A percentile compares a stretch with the other conserved stretches of the same genome.
These are phyloP conservation scores for Pharnaceum exiguum DNA, from an alignment of 148 eudicot species.

Conservation along the genomic window DNA sequence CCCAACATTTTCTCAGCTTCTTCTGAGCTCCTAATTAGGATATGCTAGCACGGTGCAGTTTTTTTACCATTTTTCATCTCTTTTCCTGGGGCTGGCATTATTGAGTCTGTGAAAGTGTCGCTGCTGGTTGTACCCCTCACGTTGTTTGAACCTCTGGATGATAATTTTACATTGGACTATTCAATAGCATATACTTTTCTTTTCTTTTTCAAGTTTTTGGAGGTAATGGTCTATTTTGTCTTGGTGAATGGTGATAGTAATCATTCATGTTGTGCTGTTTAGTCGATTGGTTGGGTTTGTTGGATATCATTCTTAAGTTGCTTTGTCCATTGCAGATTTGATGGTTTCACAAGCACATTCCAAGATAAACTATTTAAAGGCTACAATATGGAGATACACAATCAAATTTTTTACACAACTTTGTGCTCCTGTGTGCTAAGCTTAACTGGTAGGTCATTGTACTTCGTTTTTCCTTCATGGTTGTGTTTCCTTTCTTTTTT, in stretches of 20 bases:
- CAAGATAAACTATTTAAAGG: slow-evolving; percentile 95
- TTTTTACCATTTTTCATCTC: too few species aligned
- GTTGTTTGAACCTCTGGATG: too few species aligned
- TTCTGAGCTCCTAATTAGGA: too few species aligned
- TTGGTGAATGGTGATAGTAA: not conserved
- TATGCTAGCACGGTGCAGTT: too few species aligned
- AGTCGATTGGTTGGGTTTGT: not conserved
- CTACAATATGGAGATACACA: slow-evolving; percentile 96
- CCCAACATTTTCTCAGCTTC: too few species aligned
- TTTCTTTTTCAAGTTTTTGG: too few species aligned
- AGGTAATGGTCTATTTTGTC: too few species aligned
- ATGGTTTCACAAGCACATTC: slow-evolving; percentile 97
- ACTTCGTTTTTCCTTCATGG: slow-evolving; percentile 1
- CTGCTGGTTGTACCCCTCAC: too few species aligned
- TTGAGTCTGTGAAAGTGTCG: too few species aligned
- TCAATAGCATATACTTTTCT: too few species aligned
- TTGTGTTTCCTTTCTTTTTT: not conserved
- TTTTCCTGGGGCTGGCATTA: too few species aligned
- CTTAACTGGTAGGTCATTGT: slow-evolving; percentile 52
- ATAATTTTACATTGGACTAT: too few species aligned
- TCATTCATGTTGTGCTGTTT: not conserved
- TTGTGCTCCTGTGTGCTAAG: slow-evolving; percentile 90
- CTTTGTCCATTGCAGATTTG: slow-evolving; percentile 46
- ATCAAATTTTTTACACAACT: slow-evolving; percentile 95
- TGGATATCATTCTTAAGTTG: not conserved